Base-by-base conservation (phyloP, 1,284 basidiomycete genomes). In the Takashimella tepidaria region DNA sequence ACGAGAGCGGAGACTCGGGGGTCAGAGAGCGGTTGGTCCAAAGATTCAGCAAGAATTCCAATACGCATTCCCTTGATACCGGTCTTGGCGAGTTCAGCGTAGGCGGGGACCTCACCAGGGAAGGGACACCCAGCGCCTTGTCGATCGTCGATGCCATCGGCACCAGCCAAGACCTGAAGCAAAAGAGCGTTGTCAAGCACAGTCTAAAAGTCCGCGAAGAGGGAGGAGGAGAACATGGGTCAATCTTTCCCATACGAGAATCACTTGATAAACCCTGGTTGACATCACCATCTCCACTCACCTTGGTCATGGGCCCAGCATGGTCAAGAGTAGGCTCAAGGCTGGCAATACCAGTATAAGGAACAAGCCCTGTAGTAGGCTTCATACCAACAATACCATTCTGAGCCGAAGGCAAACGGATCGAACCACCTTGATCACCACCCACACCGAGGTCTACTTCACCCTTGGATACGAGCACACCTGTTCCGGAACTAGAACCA, bases 311-410 rank as follows among this genome's bases (percentile, higher is more conserved):
- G 1, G 63, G 65, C 21, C 68, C 64, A 5, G 56, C 72, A 44
- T 79, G 77, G 62, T 80, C 78, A 27, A 77, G 62, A 1, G 70
- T 68, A 23, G 75, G 67, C 49, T 79, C 78, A 26, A 75, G 73
- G 13, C 77, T 76, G 19, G 76, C 74, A 19, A 77, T 69, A 11
- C 79, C 80, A 2, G 80, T 80, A 62, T 80, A 81, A 0, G 80
- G 79, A 3, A 81, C 78, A 3, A 81, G 73, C 1, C 80, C 79
- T 44, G 76, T 78, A 1, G 79, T 79, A 0, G 80, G 78, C 59
- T 81, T 81, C 26, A 81, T 59, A 1, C 80, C 80, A 13, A 81
- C 79, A 22, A 80, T 72, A 8, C 80, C 80, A 54, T 76, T 78
- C 47, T 76, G 75, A 2, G 74, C 66, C 1, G 78, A 74, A 4